Base-by-base conservation (phyloP, 73 alveolate genomes). In the Paramecium caudatum region DNA sequence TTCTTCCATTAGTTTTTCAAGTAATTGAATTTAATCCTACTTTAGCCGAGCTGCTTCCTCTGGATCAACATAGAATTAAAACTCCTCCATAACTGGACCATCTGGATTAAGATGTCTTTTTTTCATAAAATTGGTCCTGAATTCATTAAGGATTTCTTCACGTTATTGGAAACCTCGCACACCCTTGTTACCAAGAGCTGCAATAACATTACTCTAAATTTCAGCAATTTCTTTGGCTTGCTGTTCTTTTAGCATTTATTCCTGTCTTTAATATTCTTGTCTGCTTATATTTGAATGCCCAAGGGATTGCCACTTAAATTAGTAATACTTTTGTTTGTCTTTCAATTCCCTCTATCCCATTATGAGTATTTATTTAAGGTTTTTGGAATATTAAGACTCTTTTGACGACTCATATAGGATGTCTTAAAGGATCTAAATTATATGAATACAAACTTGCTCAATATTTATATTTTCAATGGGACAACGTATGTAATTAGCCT, bases 11-110 rank as follows among this genome's bases (percentile, higher is more conserved):
- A 74, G 15, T 45, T 74, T 74, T 12, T 74, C 88, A 9, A 74
- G 15, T 45, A 74, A 19, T 27, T 21, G 19, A 3, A 41, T 23
- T 45, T 74, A 27, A 45, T 74, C 68, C 43, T 46, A 41, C 32
- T 74, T 74, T 3, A 74, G 23, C 8, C 46, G 39, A 41, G 36
- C 43, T 4, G 68, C 68, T n/a, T 74, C 88, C 21, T 45, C 88
- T 0, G 43, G 47, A 74, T 74, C 88, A 8, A 74, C 88, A 74
- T 74, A 74, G 19, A 74, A 74, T 74, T 74, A 5, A 27, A 74
- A 74, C n/a, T 74, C 88, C 10, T 74, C 88, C 43, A 74, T 74
- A 3, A 43, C 47, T 9, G 88, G 88, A 7, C 88, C 88, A 74
- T 74, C 88, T 0, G 62, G 68, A 4, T 33, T 74, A 10, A 74